Evolutionary conservation across 2,329 filamentous ascomycete species (phyloP).

Genomic region (Myrmaecium sp.): DNA sequence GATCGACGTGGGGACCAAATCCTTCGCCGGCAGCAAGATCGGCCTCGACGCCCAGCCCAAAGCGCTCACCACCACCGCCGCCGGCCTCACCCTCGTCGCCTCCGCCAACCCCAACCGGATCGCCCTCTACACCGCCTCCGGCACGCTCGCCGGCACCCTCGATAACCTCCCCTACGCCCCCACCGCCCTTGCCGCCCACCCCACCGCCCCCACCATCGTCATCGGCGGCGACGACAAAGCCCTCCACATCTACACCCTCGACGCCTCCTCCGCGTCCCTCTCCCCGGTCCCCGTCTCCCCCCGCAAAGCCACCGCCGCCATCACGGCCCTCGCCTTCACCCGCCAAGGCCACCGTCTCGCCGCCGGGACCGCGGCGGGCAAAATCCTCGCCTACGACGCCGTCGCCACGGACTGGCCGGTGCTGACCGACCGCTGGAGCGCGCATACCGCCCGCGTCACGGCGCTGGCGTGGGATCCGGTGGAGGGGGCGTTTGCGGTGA

Average conservation of each 20-base stretch:
- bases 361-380: conserved; percentile 67
- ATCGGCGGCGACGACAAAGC: conserved; percentile 60
- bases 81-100: conserved; percentile 32
- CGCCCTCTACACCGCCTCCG: conserved; percentile 37
- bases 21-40: conserved; percentile 51
- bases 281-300: conserved; percentile 39
- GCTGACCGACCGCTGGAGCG: conserved; percentile 64
- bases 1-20: conserved; percentile 56
- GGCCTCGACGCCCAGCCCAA: conserved; percentile 70
- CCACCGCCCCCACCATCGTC: conserved; percentile 46
- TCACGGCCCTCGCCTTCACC: conserved; percentile 75
- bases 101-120: conserved; percentile 40
- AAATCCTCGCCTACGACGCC: conserved; percentile 63
- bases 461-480: conserved; percentile 58
- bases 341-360: conserved; percentile 60
- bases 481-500: conserved; percentile 59
- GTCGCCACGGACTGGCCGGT: conserved; percentile 45
- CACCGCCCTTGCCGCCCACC: conserved; percentile 49
- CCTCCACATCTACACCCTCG: conserved; percentile 55
- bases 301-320: conserved; percentile 49
- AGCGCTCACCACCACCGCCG: conserved; percentile 43
- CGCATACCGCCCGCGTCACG: conserved; percentile 52
- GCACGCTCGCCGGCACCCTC: conserved; percentile 41
- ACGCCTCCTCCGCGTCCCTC: conserved; percentile 35
- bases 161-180: conserved; percentile 48